phyloP scores from a whole-genome alignment of 2,329 filamentous ascomycete species.

The Onygena corvina region DNA sequence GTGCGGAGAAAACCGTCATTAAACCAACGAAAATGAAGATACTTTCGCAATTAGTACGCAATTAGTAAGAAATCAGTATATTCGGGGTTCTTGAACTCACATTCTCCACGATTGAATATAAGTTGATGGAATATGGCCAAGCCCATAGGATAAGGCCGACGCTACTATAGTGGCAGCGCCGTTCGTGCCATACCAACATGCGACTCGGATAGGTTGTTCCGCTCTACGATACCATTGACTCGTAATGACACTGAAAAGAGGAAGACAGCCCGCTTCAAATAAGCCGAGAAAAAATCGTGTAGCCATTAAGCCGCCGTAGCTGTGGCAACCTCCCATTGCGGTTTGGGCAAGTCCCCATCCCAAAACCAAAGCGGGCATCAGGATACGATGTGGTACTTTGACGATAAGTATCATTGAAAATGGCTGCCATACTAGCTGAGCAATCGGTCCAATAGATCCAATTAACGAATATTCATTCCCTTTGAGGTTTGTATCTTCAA shows the following conservation, averaged over 20 bases:
- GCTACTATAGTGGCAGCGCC: slow-evolving; percentile 47
- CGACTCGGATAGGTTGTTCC: slow-evolving; percentile 52
- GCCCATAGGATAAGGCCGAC: slow-evolving; percentile 44
- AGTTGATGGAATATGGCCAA: slow-evolving; percentile 42
- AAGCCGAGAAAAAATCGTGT: slow-evolving; percentile 43
- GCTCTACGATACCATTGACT: slow-evolving; percentile 38
- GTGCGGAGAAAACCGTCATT: slow-evolving; percentile 47
- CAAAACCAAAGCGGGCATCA: slow-evolving; percentile 42
- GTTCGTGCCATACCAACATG: slow-evolving; percentile 55
- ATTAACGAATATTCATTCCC: slow-evolving; percentile 48
- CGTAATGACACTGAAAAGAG: slow-evolving; percentile 36
- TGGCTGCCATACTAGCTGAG: slow-evolving; percentile 50
- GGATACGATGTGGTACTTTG: slow-evolving; percentile 46
- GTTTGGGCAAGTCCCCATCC: slow-evolving; percentile 41
- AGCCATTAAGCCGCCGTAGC: slow-evolving; percentile 36
- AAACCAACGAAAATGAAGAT: slow-evolving; percentile 53
- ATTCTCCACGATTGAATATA: slow-evolving; percentile 42
- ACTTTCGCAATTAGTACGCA: slow-evolving; percentile 18
- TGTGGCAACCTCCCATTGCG: slow-evolving; percentile 38
- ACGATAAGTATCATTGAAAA: slow-evolving; percentile 50
- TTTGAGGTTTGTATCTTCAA: slow-evolving; percentile 39
- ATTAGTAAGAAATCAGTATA: not conserved
- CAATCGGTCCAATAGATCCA: slow-evolving; percentile 47
- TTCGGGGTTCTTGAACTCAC: slow-evolving; percentile 18
- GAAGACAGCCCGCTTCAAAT: slow-evolving; percentile 42